phyloP scores from a whole-genome alignment of 2,329 filamentous ascomycete species.

The Orbilia brochopaga region DNA sequence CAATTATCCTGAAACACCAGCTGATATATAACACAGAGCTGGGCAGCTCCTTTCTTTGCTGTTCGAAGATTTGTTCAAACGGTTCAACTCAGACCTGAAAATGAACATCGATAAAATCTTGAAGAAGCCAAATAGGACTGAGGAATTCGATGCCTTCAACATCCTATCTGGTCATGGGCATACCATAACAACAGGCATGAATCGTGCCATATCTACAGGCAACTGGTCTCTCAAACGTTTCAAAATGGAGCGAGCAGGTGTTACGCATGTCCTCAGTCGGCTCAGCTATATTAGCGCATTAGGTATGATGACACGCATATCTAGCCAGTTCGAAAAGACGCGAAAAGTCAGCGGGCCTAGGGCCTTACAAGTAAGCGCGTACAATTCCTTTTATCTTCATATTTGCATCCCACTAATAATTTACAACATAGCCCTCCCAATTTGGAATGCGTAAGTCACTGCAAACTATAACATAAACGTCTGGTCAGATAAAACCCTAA shows the following conservation, averaged over 20 bases:
- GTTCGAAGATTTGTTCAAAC: conserved; percentile 98
- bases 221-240: conserved; percentile 99
- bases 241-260: conserved; percentile 96
- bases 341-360: conserved; percentile 93
- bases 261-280: conserved; percentile 93
- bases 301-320: conserved; percentile 99
- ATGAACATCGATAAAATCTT: conserved; percentile 93
- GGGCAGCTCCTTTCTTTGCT: conserved; percentile 91
- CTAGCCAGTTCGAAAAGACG: conserved; percentile 98
- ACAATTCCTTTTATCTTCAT: no score
- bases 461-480: neutral
- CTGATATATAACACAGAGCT: conserved; percentile 60
- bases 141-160: conserved; percentile 83
- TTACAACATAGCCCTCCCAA: conserved; percentile 72
- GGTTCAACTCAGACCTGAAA: conserved; percentile 86
- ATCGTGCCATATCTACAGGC: conserved; percentile 92
- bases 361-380: conserved; percentile 70
- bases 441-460: conserved; percentile 75
- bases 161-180: conserved; percentile 84
- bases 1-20: neutral
- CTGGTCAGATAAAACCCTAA: conserved; percentile 1
- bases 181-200: conserved; percentile 89
- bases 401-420: neutral
- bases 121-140: conserved; percentile 88
- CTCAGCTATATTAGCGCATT: conserved; percentile 95